Evolutionary conservation across 192 early-diverging fungal genomes (phyloP).

Genomic region (Hyaloraphidium curvatum): DNA sequence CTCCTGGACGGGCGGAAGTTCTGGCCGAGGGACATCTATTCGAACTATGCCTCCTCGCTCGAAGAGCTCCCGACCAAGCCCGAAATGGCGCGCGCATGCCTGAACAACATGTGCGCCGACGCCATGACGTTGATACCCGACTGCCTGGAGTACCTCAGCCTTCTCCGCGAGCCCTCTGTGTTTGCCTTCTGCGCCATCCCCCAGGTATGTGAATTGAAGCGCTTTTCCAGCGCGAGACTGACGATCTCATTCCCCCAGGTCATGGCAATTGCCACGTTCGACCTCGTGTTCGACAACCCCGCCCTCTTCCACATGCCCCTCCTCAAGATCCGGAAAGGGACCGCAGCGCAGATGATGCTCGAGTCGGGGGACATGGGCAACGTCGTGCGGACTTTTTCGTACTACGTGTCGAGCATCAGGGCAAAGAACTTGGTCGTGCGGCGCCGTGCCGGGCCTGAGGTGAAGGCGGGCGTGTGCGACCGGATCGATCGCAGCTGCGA

Average conservation of each 20-base stretch:
- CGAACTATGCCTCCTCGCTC: constrained; percentile 49
- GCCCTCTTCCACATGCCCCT: constrained; percentile 51
- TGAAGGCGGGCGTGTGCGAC: too few species aligned
- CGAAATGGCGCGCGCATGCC: constrained; percentile 55
- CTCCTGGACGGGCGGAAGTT: constrained; percentile 71
- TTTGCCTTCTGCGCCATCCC: constrained; percentile 96
- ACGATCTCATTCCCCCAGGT: constrained; percentile 16
- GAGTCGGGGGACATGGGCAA: neutral
- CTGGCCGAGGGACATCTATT: constrained; percentile 95
- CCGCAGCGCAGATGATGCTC: neutral
- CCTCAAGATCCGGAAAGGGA: constrained; percentile 60
- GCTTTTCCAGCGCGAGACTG: neutral
- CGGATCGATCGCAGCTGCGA: too few species aligned
- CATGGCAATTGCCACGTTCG: constrained; percentile 90
- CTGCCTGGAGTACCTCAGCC: constrained; percentile 65
- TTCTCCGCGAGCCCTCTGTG: constrained; percentile 54
- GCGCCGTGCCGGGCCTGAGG: too few species aligned
- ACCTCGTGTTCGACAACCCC: constrained; percentile 70
- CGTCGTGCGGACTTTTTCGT: too few species aligned
- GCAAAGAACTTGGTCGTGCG: too few species aligned
- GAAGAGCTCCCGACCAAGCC: constrained; percentile 48
- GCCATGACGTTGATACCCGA: constrained; percentile 68
- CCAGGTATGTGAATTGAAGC: constrained; percentile 40
- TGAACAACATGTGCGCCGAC: constrained; percentile 77
- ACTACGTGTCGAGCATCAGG: too few species aligned